Conservation (phyloP, 352 stramenopile species). For the Phytopythium cucurbitacearum region DNA sequence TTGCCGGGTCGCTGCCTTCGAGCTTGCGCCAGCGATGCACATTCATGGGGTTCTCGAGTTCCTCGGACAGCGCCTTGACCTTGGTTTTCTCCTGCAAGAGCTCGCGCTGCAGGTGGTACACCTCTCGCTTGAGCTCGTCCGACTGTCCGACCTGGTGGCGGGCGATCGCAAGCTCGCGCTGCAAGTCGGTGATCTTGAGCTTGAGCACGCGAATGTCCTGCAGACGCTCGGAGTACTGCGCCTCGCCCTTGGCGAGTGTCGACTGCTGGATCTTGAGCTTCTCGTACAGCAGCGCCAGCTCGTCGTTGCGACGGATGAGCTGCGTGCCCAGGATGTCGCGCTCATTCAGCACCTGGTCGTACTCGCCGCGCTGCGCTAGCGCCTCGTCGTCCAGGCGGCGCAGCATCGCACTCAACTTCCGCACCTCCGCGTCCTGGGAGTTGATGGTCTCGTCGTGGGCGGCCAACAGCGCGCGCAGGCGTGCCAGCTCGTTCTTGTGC, state of each 20-base stretch:
- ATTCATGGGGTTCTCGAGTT: conserved; percentile 97
- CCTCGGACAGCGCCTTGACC: conserved; percentile 94
- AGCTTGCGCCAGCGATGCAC: conserved; percentile 96
- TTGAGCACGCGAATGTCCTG: conserved; percentile 94
- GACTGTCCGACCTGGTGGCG: conserved; percentile 86
- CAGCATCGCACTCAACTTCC: conserved; percentile 91
- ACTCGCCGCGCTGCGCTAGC: conserved; percentile 93
- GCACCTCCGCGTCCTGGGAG: conserved; percentile 94
- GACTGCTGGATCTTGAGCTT: conserved; percentile 97
- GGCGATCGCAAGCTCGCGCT: conserved; percentile 88
- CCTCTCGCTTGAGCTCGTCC: conserved; percentile 87
- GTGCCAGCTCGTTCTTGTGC: conserved; percentile 91
- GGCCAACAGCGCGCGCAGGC: conserved; percentile 82
- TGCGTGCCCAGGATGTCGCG: conserved; percentile 96
- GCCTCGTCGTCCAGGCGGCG: conserved; percentile 92
- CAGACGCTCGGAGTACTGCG: conserved; percentile 90
- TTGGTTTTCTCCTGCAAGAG: conserved; percentile 95
- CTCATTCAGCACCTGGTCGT: conserved; percentile 96
- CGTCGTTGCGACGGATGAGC: conserved; percentile 95
- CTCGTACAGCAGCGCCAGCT: conserved; percentile 96
- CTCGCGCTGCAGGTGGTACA: conserved; percentile 89
- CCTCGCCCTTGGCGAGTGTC: conserved; percentile 91
- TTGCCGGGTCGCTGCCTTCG: conserved; percentile 94
- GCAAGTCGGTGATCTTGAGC: conserved; percentile 93
- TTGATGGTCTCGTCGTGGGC: conserved; percentile 92